These are phyloP conservation scores for Laburnicola sp. DNA, from an alignment of 2,329 filamentous ascomycete species.

Conservation along the genomic window DNA sequence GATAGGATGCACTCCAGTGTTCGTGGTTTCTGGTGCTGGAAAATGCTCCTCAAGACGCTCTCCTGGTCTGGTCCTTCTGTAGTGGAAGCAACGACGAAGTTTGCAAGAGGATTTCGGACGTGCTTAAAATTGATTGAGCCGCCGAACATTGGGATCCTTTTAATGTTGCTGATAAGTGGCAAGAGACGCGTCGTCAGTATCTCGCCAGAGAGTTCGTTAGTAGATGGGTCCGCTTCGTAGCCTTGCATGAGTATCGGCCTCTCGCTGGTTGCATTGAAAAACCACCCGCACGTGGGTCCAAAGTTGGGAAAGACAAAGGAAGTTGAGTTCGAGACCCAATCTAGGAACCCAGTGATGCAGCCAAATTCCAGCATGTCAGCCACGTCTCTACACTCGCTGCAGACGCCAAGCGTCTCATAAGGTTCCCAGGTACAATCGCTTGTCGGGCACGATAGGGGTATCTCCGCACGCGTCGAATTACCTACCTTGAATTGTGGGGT, in stretches of 20 bases:
- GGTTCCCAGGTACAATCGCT: slow-evolving; percentile 27
- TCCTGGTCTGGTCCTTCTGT: not conserved
- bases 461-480: slow-evolving; percentile 24
- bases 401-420: slow-evolving; percentile 29
- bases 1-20: slow-evolving; percentile 27
- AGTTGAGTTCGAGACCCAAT: slow-evolving; percentile 16
- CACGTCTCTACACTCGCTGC: slow-evolving; percentile 27
- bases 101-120: slow-evolving; percentile 6
- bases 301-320: no score
- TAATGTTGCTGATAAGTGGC: slow-evolving; percentile 8
- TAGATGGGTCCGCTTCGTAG: not conserved
- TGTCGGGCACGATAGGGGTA: slow-evolving; percentile 30
- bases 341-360: slow-evolving; percentile 19
- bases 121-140: slow-evolving; percentile 24
- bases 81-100: slow-evolving; percentile 14
- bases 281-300: slow-evolving; percentile 27
- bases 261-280: slow-evolving; percentile 23
- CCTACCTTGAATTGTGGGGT: slow-evolving; percentile 17
- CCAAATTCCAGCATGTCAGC: slow-evolving; percentile 19
- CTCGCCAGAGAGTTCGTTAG: slow-evolving; percentile 10
- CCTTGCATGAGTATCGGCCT: slow-evolving; percentile 18
- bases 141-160: slow-evolving; percentile 11
- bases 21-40: slow-evolving; percentile 5
- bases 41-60: slow-evolving; percentile 5
- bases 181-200: slow-evolving; percentile 17